Conservation (phyloP, 2,329 filamentous ascomycete genomes). For the Fusarium proliferatum region DNA sequence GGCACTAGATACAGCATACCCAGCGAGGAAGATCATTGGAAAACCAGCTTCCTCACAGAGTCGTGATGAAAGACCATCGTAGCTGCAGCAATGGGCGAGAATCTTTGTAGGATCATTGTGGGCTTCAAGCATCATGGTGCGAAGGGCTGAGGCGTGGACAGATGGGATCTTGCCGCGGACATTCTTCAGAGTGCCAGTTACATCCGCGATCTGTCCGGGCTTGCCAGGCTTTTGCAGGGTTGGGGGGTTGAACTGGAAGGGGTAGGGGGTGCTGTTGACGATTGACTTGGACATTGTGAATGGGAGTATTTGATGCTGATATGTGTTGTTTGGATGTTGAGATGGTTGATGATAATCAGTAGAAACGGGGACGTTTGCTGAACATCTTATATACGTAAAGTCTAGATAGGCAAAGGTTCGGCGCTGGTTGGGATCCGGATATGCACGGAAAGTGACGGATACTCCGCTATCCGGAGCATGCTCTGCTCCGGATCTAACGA, state of each 20-base stretch:
- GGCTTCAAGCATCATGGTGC: conserved; percentile 55
- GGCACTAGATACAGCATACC: conserved; percentile 54
- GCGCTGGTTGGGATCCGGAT: not conserved
- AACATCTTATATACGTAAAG: not conserved
- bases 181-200: conserved; percentile 14
- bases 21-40: conserved; percentile 58
- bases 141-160: conserved; percentile 50
- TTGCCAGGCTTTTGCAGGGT: conserved; percentile 25
- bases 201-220: conserved; percentile 16
- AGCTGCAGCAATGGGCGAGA: conserved; percentile 55
- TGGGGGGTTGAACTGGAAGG: conserved; percentile 46
- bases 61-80: conserved; percentile 57
- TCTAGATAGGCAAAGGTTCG: too few species aligned
- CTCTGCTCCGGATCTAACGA: not conserved
- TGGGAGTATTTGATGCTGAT: not conserved
- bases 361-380: accelerated
- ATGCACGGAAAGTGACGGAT: not conserved
- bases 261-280: conserved; percentile 48
- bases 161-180: conserved; percentile 49
- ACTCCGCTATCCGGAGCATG: not conserved
- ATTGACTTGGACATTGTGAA: conserved; percentile 40
- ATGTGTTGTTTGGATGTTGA: not conserved
- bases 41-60: conserved; percentile 59
- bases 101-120: conserved; percentile 56
- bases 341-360: not conserved